Base-by-base conservation (phyloP, 306 rosid species). In the Begonia fuchsioides region DNA sequence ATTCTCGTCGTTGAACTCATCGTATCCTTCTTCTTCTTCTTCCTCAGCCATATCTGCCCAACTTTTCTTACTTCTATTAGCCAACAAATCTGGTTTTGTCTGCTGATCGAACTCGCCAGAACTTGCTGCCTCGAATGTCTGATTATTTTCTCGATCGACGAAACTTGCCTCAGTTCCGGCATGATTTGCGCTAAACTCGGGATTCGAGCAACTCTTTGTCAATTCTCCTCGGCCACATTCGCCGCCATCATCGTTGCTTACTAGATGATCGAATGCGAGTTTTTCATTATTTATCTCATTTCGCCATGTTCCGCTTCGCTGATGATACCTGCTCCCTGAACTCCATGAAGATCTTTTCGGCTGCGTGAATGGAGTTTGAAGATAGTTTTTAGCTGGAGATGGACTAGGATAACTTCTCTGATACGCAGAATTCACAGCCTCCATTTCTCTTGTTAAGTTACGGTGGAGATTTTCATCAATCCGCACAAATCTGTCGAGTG, bases 41-140 rank as follows among this genome's bases (percentile, higher is more conserved):
- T 88, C 98, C 72, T 90, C 95, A 11, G 54, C 94, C 67, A 85
- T 69, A 52, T 90, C 98, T 53, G 98, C 98, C 98, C 98, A 90
- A 40, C 98, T 85, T 63, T 81, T 90, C 82, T 76, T 75, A 14
- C 49, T 49, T 32, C 44, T 53, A 10, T 18, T 47, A 45, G 32
- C 39, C 41, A 60, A 58, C 35, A 63, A 61, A 53, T 77, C 55
- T 19, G 47, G 17, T 5, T 45, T 17, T 14, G 59, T 46, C 39
- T 68, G 56, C 43, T 15, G 17, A 32, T 43, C 7, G 35, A 26
- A 5, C 7, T 26, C 35, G 35, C 35, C 35, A 26, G 7, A 26
- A 26, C 5, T 26, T 26, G 35, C 35, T 26, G 8, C 4, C 35
- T 26, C 35, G 35, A 5, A 26, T 26, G 7, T 26, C 35, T 26